Percentiles rank a stretch among this genome's conserved stretches.
These are phyloP conservation scores for Sisymbrium altissimum DNA, from an alignment of 345 rosid genomes.

Conservation along the genomic window DNA sequence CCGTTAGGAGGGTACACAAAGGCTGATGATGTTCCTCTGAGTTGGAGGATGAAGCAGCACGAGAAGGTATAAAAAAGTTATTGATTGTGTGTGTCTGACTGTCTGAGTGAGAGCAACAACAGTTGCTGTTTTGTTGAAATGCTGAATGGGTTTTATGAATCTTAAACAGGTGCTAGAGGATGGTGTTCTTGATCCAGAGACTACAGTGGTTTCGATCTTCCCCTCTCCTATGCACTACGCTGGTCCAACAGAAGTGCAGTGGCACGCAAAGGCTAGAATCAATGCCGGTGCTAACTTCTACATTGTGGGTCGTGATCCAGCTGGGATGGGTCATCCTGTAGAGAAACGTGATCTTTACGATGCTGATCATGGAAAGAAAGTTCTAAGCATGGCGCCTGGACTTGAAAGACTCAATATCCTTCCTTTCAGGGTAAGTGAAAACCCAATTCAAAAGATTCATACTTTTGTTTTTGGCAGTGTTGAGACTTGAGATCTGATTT, in stretches of 20 bases:
- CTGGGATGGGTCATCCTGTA: conserved; percentile 96
- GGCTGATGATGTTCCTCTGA: conserved; percentile 97
- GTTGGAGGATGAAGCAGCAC: conserved; percentile 97
- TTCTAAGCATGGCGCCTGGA: conserved; percentile 95
- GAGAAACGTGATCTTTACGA: conserved; percentile 94
- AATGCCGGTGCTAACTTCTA: conserved; percentile 99
- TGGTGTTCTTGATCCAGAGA: conserved; percentile 98
- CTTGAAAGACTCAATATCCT: conserved; percentile 93
- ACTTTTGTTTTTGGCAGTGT: neutral
- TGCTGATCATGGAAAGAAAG: conserved; percentile 98
- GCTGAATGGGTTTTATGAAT: neutral
- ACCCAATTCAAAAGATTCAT: neutral
- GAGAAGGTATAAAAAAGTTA: conserved; percentile 58
- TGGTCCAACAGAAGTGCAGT: conserved; percentile 99
- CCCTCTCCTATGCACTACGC: conserved; percentile 99
- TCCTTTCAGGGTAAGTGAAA: conserved; percentile 77
- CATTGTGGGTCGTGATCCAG: conserved; percentile 99
- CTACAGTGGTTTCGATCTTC: conserved; percentile 93
- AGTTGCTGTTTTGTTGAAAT: neutral
- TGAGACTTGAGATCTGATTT: neutral
- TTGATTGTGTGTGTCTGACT: neutral
- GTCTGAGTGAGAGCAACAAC: neutral
- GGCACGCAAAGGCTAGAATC: conserved; percentile 99
- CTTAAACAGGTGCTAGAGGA: conserved; percentile 78
- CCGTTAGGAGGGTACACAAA: conserved; percentile 96